These are phyloP conservation scores for Macrolepiota fuliginosa DNA, from an alignment of 768 basidiomycete genomes.

Conservation along the genomic window DNA sequence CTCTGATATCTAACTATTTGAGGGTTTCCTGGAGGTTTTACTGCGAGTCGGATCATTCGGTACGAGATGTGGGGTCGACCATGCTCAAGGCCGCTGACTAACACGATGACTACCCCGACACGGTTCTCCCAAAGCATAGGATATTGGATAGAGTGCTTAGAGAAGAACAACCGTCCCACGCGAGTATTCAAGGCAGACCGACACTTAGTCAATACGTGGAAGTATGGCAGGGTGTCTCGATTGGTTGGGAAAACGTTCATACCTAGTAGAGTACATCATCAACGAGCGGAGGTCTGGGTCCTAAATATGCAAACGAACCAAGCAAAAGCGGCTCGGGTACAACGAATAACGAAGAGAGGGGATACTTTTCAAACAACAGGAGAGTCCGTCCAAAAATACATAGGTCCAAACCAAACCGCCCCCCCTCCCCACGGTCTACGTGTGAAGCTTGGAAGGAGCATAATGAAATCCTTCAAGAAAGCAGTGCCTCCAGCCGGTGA, in stretches of 20 bases:
- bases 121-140: no score
- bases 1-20: no score
- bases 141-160: neutral
- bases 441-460: neutral
- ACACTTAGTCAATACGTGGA: neutral
- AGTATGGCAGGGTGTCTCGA: neutral
- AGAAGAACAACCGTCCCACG: neutral
- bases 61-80: no score
- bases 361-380: neutral
- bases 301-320: neutral
- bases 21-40: no score
- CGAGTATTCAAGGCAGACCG: neutral
- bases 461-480: conserved; percentile 10
- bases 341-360: neutral
- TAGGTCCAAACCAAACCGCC: conserved; percentile 5
- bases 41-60: no score
- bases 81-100: no score
- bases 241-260: neutral
- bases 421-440: neutral
- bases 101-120: no score
- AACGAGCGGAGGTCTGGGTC: neutral
- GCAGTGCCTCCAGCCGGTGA: conserved; percentile 29
- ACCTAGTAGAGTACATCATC: neutral
- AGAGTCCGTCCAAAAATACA: conserved; percentile 10
- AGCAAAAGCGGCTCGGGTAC: neutral